These are phyloP conservation scores for Jamesozyma spencerorum DNA, from an alignment of 805 yeast species.

Conservation along the genomic window DNA sequence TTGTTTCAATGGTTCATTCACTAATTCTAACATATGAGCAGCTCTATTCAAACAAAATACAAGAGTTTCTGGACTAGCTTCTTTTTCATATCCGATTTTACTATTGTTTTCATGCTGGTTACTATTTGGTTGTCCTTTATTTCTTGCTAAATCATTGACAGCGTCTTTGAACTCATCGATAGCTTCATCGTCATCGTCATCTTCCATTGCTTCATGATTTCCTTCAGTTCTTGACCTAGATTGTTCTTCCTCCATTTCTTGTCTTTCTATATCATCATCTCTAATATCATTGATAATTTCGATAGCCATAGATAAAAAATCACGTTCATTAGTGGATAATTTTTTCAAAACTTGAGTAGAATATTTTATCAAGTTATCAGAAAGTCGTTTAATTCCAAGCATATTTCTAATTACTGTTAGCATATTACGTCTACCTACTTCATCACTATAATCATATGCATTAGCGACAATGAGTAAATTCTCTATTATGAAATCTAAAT, in stretches of 20 bases:
- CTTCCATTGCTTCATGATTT: conserved; percentile 16
- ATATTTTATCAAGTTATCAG: conserved; percentile 44
- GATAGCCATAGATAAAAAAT: conserved; percentile 74
- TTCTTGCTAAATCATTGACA: conserved; percentile 30
- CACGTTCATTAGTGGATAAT: conserved; percentile 69
- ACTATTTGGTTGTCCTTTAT: conserved; percentile 15
- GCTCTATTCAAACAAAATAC: conserved; percentile 61
- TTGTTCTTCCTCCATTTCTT: conserved; percentile 22
- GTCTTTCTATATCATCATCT: conserved; percentile 46
- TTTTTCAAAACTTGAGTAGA: conserved; percentile 59
- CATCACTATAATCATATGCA: conserved; percentile 80
- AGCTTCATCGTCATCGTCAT: conserved; percentile 25
- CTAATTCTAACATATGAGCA: conserved; percentile 57
- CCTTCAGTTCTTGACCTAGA: conserved; percentile 1
- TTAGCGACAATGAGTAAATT: conserved; percentile 62
- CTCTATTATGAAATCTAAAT: conserved; percentile 61
- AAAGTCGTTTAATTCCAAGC: conserved; percentile 47
- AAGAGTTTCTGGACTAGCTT: conserved; percentile 36
- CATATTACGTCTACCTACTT: conserved; percentile 77
- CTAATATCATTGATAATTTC: conserved; percentile 80
- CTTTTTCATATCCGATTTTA: conserved; percentile 17
- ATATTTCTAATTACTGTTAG: conserved; percentile 48
- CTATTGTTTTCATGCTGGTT: background rate
- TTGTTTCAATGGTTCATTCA: conserved; percentile 53
- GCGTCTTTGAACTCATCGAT: conserved; percentile 43